These are phyloP conservation scores for Trichoderma breve DNA, from an alignment of 2,329 filamentous ascomycete species.

Conservation along the genomic window DNA sequence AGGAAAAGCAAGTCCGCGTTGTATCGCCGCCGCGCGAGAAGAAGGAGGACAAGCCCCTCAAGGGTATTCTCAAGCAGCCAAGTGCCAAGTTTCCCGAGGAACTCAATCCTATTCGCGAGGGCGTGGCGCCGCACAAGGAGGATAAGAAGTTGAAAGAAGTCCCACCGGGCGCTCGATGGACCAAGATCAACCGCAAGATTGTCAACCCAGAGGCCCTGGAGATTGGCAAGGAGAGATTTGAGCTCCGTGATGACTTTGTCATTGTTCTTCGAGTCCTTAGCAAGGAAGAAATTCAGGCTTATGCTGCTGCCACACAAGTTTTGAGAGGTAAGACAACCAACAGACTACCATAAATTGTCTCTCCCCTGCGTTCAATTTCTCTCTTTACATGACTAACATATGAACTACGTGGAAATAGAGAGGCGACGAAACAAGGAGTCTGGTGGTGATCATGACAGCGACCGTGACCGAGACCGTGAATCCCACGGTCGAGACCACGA, in stretches of 20 bases:
- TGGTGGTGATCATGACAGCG: conserved; percentile 27
- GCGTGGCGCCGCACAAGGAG: conserved; percentile 91
- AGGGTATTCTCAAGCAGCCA: conserved; percentile 82
- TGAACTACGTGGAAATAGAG: conserved; percentile 23
- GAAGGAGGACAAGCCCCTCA: conserved; percentile 66
- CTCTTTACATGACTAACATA: neutral
- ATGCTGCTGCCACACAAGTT: conserved; percentile 76
- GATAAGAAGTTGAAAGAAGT: conserved; percentile 70
- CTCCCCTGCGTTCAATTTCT: neutral
- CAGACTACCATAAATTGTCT: neutral
- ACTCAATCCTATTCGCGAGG: conserved; percentile 77
- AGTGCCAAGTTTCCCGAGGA: conserved; percentile 85
- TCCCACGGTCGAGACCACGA: conserved; percentile 25
- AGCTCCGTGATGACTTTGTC: conserved; percentile 89
- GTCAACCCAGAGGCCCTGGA: conserved; percentile 88
- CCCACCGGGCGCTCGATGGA: conserved; percentile 81
- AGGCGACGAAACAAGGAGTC: conserved; percentile 35
- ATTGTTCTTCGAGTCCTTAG: conserved; percentile 86
- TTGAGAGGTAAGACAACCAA: conserved; percentile 64
- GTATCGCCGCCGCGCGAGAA: conserved; percentile 69
- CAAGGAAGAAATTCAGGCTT: conserved; percentile 85
- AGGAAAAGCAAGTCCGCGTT: conserved; percentile 58
- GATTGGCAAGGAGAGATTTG: conserved; percentile 84
- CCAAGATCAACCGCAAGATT: conserved; percentile 82
- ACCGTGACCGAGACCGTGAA: conserved; percentile 20